These are phyloP conservation scores for Phoenix dactylifera DNA, from an alignment of 176 grass and related monocot species.

Conservation along the genomic window DNA sequence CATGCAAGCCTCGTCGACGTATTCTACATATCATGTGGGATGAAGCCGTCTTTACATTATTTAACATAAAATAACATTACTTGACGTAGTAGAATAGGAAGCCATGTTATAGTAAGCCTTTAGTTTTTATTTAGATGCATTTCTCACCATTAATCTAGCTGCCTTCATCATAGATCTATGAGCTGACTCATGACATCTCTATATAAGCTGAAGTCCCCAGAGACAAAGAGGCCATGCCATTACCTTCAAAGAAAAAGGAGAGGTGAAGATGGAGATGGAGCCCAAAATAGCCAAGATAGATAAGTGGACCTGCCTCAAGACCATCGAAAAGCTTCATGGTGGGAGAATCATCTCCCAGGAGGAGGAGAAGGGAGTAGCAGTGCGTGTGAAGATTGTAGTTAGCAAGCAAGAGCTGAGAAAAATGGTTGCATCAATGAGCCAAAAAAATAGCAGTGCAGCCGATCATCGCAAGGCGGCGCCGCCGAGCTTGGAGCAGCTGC, in stretches of 20 bases:
- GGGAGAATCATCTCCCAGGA: conserved; percentile 7
- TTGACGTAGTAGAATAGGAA: too few relatives aligned
- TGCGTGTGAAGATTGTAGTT: conserved; percentile 26
- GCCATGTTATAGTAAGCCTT: too few relatives aligned
- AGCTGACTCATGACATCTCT: too few relatives aligned
- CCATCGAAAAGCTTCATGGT: conserved; percentile 8
- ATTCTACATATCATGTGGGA: too few relatives aligned
- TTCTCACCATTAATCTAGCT: too few relatives aligned
- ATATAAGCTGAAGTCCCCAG: neutral
- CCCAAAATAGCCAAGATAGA: neutral
- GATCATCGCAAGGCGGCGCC: neutral
- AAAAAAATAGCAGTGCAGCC: neutral
- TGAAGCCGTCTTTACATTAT: too few relatives aligned
- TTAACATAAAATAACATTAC: too few relatives aligned
- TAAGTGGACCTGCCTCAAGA: conserved; percentile 22
- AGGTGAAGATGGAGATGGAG: neutral
- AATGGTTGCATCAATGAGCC: conserved; percentile 17
- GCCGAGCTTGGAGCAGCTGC: conserved; percentile 23
- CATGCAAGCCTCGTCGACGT: too few relatives aligned
- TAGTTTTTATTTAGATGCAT: too few relatives aligned
- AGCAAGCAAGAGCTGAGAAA: conserved; percentile 33
- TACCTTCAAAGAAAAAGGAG: conserved; percentile 10
- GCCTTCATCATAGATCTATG: too few relatives aligned
- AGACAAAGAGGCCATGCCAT: conserved; percentile 1
- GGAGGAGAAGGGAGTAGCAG: conserved; percentile 22